Conservation (phyloP, 331 rosid species). For the Spiraea crenata region DNA sequence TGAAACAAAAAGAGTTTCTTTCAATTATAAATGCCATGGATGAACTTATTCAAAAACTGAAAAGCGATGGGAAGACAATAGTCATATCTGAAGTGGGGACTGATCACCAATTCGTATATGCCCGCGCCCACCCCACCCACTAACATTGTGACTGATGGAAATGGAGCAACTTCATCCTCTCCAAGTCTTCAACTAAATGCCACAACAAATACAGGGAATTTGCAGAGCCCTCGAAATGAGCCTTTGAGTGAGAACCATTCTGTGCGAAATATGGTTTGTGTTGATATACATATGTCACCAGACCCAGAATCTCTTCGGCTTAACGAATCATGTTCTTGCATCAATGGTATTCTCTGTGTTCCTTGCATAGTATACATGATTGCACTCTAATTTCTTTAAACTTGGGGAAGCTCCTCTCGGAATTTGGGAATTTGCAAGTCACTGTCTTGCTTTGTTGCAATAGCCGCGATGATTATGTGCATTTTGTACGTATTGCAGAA, state of each 20-base stretch:
- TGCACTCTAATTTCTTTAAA: not conserved
- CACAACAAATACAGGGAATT: conserved; percentile 20
- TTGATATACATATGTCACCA: conserved; percentile 28
- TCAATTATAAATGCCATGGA: conserved; percentile 12
- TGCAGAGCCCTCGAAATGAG: conserved; percentile 21
- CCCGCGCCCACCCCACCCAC: too few species aligned
- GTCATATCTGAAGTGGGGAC: too few species aligned
- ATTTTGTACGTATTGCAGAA: conserved; percentile 22
- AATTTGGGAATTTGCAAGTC: not conserved
- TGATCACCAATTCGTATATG: too few species aligned
- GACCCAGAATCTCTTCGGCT: conserved; percentile 34
- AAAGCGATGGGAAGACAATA: too few species aligned
- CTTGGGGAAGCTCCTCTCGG: too few species aligned
- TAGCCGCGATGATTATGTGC: not conserved
- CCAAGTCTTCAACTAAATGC: conserved; percentile 18
- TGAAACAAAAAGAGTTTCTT: conserved; percentile 1
- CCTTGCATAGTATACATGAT: too few species aligned
- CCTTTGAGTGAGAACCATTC: conserved; percentile 19
- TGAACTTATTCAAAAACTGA: too few species aligned
- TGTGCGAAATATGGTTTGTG: conserved; percentile 17
- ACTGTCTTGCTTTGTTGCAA: not conserved
- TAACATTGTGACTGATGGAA: too few species aligned
- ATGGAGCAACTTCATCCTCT: conserved; percentile 4
- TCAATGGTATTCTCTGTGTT: not conserved
- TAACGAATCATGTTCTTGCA: not conserved